These are phyloP conservation scores for Penicillium antarcticum DNA, from an alignment of 495 filamentous ascomycete species.

Conservation along the genomic window DNA sequence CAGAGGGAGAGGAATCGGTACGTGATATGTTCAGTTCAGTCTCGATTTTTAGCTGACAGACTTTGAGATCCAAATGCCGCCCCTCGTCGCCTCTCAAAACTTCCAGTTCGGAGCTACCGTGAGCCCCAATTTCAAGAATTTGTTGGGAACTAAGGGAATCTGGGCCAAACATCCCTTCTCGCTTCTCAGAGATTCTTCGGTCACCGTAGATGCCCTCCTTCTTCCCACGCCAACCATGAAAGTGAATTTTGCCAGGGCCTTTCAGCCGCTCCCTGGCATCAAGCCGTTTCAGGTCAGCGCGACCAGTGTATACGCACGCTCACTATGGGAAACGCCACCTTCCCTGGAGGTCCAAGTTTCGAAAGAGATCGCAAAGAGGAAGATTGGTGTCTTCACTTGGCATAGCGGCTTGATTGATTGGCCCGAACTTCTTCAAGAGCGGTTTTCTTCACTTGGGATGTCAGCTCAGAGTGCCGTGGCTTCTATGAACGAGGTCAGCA, in stretches of 20 bases:
- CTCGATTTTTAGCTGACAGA: slow-evolving; percentile 2
- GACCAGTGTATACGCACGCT: slow-evolving; percentile 25
- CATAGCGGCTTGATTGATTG: slow-evolving; percentile 34
- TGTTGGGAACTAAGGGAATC: slow-evolving; percentile 27
- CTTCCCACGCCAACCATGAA: slow-evolving; percentile 31
- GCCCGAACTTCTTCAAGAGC: slow-evolving; percentile 28
- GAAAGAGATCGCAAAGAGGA: slow-evolving; percentile 28
- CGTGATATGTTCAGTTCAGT: not conserved
- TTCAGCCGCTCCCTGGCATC: slow-evolving; percentile 30
- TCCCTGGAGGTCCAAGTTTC: slow-evolving; percentile 27
- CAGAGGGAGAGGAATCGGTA: slow-evolving; percentile 21
- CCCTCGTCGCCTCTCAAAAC: slow-evolving; percentile 21
- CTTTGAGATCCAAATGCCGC: slow-evolving; percentile 28
- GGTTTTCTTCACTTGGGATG: slow-evolving; percentile 22
- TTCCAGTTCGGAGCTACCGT: slow-evolving; percentile 34
- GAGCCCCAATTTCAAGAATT: slow-evolving; percentile 23
- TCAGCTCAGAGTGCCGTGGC: slow-evolving; percentile 17
- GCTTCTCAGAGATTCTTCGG: slow-evolving; percentile 27
- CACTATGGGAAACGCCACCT: slow-evolving; percentile 25
- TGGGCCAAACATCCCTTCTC: slow-evolving; percentile 28
- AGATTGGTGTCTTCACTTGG: slow-evolving; percentile 33
- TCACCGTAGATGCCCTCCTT: slow-evolving; percentile 20
- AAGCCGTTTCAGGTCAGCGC: slow-evolving; percentile 33
- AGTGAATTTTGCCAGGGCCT: slow-evolving; percentile 25
- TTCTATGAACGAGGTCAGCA: slow-evolving; percentile 21